Evolutionary conservation across 352 stramenopile genomes (phyloP).

Genomic region (Phytophthora idaei): DNA sequence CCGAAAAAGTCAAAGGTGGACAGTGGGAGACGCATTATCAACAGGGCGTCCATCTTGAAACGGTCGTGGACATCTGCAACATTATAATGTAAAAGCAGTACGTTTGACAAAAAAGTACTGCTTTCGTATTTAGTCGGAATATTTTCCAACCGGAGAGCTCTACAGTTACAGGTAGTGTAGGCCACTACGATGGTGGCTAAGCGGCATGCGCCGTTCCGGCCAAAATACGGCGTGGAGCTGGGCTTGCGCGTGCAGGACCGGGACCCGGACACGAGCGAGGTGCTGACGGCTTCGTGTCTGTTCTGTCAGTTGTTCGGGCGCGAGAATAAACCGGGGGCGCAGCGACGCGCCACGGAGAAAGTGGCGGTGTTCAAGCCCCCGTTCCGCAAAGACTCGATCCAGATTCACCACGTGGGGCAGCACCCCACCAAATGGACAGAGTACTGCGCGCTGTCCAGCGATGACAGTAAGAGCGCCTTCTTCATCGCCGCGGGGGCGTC

Average conservation of each 20-base stretch:
- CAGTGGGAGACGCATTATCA: too few relatives aligned
- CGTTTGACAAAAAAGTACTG: too few relatives aligned
- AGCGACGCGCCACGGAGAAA: constrained; percentile 57
- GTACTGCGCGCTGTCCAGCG: constrained; percentile 48
- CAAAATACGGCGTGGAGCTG: constrained; percentile 33
- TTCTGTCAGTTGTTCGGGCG: constrained; percentile 74
- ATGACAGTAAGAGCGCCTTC: constrained; percentile 56
- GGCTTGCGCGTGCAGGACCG: constrained; percentile 34
- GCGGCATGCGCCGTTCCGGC: constrained; percentile 20
- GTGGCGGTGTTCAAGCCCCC: constrained; percentile 65
- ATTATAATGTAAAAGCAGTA: too few relatives aligned
- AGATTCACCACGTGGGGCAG: constrained; percentile 62
- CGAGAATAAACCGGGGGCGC: constrained; percentile 44
- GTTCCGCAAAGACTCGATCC: constrained; percentile 73
- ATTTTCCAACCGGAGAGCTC: too few relatives aligned
- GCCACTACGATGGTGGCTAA: constrained; percentile 16
- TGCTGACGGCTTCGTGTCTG: constrained; percentile 51
- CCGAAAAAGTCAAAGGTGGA: too few relatives aligned
- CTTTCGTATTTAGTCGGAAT: too few relatives aligned
- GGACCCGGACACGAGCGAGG: constrained; percentile 42
- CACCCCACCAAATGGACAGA: constrained; percentile 51
- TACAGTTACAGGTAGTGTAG: too few relatives aligned
- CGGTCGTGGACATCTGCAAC: too few relatives aligned
- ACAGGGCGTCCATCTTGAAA: too few relatives aligned
- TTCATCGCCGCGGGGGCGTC: constrained; percentile 40